Percentiles rank a stretch among this genome's conserved stretches.
Evolutionary conservation across 805 yeast genomes (phyloP).

Genomic region (Wickerhamomyces mucosus): DNA sequence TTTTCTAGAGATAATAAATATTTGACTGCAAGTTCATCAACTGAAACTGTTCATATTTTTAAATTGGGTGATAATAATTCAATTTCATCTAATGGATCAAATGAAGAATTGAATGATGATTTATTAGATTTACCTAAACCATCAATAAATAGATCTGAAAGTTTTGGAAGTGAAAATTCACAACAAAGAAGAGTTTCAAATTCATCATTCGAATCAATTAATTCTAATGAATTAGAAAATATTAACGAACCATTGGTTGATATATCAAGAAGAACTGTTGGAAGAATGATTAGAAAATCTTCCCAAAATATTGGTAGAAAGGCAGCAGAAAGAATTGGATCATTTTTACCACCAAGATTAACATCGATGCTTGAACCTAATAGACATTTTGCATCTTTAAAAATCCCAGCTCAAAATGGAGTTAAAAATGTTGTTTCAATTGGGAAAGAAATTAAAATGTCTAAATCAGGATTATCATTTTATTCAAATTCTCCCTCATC

Average conservation of each 20-base stretch:
- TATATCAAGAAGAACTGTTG: constrained; percentile 60
- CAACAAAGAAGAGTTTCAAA: constrained; percentile 14
- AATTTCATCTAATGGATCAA: constrained; percentile 5
- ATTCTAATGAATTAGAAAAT: constrained; percentile 12
- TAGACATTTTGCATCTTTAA: constrained; percentile 85
- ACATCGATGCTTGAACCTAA: constrained; percentile 82
- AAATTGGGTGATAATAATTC: constrained; percentile 37
- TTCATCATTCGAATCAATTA: constrained; percentile 19
- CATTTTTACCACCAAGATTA: constrained; percentile 72
- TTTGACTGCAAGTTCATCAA: constrained; percentile 77
- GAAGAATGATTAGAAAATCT: constrained; percentile 64
- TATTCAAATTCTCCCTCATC: constrained; percentile 2
- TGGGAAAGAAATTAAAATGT: constrained; percentile 21
- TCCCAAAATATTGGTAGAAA: constrained; percentile 69
- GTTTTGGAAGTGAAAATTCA: not conserved
- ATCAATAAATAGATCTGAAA: not conserved
- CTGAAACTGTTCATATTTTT: constrained; percentile 90
- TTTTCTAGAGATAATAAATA: constrained; percentile 65
- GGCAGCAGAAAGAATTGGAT: constrained; percentile 85
- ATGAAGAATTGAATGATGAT: constrained; percentile 6
- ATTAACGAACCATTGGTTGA: constrained; percentile 57
- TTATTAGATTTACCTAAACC: constrained; percentile 6
- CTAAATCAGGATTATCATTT: constrained; percentile 18
- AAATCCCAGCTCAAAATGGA: constrained; percentile 47
- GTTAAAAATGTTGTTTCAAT: constrained; percentile 42